Percentiles rank a stretch among this genome's conserved stretches.
These are phyloP conservation scores for Monosporascus sp. DNA, from an alignment of 2,329 filamentous ascomycete species.

Conservation along the genomic window DNA sequence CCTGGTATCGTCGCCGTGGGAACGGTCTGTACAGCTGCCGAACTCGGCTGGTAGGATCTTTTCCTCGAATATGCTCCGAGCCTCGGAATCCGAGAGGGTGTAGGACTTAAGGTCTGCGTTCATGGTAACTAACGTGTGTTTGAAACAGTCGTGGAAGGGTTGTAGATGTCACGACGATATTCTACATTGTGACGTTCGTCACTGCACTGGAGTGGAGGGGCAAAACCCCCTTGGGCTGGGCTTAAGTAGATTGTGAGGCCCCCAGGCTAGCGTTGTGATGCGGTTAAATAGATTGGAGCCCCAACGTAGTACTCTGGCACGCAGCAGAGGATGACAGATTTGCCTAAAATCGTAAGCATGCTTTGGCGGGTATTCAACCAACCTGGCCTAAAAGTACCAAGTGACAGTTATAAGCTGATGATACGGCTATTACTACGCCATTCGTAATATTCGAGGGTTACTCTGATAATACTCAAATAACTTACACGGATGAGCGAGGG, in stretches of 20 bases:
- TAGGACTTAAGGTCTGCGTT: slow-evolving; percentile 15
- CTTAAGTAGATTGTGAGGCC: too few species aligned
- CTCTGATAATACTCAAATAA: too few species aligned
- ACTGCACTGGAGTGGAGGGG: too few species aligned
- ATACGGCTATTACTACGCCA: too few species aligned
- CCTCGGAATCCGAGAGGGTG: slow-evolving; percentile 25
- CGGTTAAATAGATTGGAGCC: background rate
- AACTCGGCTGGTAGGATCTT: slow-evolving; percentile 30
- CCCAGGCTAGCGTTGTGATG: background rate
- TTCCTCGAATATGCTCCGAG: slow-evolving; percentile 26
- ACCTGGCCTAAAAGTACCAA: too few species aligned
- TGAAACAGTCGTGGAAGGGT: background rate
- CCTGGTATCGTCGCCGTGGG: background rate
- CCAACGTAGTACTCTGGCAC: background rate
- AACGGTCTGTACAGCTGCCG: slow-evolving; percentile 4
- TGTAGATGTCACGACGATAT: background rate
- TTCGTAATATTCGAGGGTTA: too few species aligned
- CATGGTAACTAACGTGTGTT: background rate
- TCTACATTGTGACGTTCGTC: too few species aligned
- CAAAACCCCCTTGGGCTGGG: too few species aligned
- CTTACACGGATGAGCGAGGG: too few species aligned
- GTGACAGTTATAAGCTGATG: too few species aligned
- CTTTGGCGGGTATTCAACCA: background rate
- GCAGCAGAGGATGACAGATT: background rate
- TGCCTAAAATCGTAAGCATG: background rate